Evolutionary conservation across 179 eudicot genomes (phyloP).

Genomic region (Spergularia azorica): DNA sequence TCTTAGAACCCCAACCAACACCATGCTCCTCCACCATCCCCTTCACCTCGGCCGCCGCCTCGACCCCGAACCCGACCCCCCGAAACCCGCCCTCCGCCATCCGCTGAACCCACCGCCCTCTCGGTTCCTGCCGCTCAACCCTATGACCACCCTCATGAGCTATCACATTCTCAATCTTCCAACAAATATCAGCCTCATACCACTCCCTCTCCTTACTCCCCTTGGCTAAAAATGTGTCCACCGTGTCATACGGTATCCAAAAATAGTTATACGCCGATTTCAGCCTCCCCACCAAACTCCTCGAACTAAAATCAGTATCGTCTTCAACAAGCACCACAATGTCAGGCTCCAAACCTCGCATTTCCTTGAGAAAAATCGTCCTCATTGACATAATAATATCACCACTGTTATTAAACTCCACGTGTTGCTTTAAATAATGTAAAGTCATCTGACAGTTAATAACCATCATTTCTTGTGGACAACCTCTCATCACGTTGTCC

Average conservation of each 20-base stretch:
- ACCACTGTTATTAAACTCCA: neutral
- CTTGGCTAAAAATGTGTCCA: conserved; percentile 72
- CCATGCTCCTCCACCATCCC: conserved; percentile 87
- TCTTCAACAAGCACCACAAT: conserved; percentile 70
- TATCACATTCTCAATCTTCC: conserved; percentile 90
- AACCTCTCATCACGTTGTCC: conserved; percentile 33
- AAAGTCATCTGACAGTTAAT: conserved; percentile 87
- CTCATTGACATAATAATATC: conserved; percentile 17
- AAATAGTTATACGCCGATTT: conserved; percentile 75
- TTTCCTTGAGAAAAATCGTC: conserved; percentile 50
- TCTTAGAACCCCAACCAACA: conserved; percentile 96
- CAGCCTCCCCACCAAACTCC: conserved; percentile 50
- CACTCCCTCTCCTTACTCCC: conserved; percentile 80
- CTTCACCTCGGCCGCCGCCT: conserved; percentile 64
- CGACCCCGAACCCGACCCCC: conserved; percentile 53
- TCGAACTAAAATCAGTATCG: conserved; percentile 74
- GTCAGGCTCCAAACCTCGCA: conserved; percentile 61
- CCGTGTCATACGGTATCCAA: conserved; percentile 91
- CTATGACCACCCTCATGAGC: conserved; percentile 64
- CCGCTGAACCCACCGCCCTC: conserved; percentile 63
- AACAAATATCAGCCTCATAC: conserved; percentile 80
- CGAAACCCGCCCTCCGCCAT: conserved; percentile 60
- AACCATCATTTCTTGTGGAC: conserved; percentile 49
- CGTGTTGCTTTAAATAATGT: conserved; percentile 67
- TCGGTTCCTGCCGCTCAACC: conserved; percentile 75